Evolutionary conservation across 2,329 filamentous ascomycete species (phyloP), one percentile per base, ranked within the genome.

Genomic region (Calonectria henricotiae): DNA sequence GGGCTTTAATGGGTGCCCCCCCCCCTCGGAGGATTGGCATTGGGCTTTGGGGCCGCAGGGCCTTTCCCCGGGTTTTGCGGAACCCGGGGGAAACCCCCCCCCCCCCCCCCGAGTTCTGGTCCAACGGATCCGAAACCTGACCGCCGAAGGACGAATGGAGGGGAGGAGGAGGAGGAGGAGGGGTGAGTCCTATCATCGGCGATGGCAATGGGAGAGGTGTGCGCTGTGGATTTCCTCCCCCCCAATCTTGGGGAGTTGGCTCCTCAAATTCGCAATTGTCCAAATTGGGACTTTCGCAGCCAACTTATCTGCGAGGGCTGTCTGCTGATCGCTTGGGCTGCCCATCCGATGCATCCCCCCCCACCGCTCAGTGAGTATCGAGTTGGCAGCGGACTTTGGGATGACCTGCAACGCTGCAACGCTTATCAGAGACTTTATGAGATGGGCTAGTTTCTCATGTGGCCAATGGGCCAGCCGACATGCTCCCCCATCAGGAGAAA

Each of bases 381-480:
- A 5, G n/a, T 46, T 20, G 9, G 43, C 51, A 37, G 35, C 35
- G 12, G 3, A 8, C 35, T 9, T 37, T 37, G 35, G 17, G 30
- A 46, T 67, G 55, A 62, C 65, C 43, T 58, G 32, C 46, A 51
- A 47, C 17, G 35, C 41, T 44, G 32, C n/a, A 32, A 17, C 64
- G 54, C 64, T 61, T 60, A 61, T 61, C 64, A 61, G 64, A 61
- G 64, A 49, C 64, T 8, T 32, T 46, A 5, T 27, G 32, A 49
- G 43, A 51, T 27, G 51, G 20, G 64, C 35, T 35, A 20, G 43
- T 30, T 30, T 4, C 15, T 15, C 64, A 61, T 61, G 64, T 49
- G 64, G 25, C 17, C 37, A 43, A 66, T 66, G 61, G 54, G 64
- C 43, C 64, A 66, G 54, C 54, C 54, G 51, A 66, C 30, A 30